Evolutionary conservation across 306 rosid genomes (phyloP), one percentile per base, ranked within the genome.

Genomic region (Hippophae gyantsensis): DNA sequence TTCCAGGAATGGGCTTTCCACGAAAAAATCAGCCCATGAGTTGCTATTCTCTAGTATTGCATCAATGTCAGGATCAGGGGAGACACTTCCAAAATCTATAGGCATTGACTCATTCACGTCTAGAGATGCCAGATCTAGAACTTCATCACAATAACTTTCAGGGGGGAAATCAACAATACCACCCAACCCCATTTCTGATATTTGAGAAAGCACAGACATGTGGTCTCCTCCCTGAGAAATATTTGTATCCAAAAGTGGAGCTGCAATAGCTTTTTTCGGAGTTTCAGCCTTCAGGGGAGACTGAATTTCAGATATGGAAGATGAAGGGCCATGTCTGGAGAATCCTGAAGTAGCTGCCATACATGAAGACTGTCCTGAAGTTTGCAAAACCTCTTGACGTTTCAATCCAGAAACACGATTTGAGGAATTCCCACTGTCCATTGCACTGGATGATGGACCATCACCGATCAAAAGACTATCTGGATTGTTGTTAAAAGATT

Each of bases 331-430:
- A 42, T 60, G 75, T 27, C 60, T 63, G n/a, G 78, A 61, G n/a
- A 76, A 54, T 51, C 68, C 77, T 1, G 74, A 61, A 41, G 78
- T 63, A 14, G 64, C 65, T 46, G 81, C 74, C 56, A 71, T 42
- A 32, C 61, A 75, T 56, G 84, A 71, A 60, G 81, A 63, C 75
- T 71, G 84, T 58, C 75, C 78, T 13, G 90, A 71, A 63, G 79
- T 68, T 42, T 73, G 95, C 10, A 76, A 71, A 54, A 85, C 90
- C 76, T 92, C 99, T 65, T 88, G 95, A 62, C 88, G 96, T 25
- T 79, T 83, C 67, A 84, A 90, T 48, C 86, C 93, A 27, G 90
- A 83, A 27, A 63, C 56, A 79, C 67, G 72, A 70, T 77, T 78
- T 49, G 90, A 74, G 67, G 94, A 70, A 77, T 79, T 79, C 54